Evolutionary conservation across 441 rosid species (phyloP).

Genomic region (Adansonia rubrostipa): DNA sequence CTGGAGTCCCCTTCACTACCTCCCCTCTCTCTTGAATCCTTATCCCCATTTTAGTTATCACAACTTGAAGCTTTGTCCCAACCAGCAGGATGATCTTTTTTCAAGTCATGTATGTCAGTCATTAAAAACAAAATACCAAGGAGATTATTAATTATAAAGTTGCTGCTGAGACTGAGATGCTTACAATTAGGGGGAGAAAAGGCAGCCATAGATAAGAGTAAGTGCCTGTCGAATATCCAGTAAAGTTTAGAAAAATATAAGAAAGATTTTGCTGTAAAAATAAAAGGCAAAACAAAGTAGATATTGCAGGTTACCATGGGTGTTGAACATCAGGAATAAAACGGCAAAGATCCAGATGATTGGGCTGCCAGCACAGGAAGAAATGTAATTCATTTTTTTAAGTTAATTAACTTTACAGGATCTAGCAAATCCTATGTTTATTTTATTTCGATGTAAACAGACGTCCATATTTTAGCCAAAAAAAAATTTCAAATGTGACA

Average conservation of each 20-base stretch:
- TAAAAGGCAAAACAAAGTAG: not conserved
- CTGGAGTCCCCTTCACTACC: slow-evolving; percentile 57
- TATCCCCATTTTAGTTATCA: slow-evolving; percentile 60
- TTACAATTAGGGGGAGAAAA: slow-evolving; percentile 57
- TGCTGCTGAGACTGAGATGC: slow-evolving; percentile 30
- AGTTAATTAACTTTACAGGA: not conserved
- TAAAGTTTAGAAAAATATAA: not conserved
- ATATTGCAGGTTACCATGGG: slow-evolving; percentile 47
- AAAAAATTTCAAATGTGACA: not conserved
- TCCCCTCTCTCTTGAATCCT: slow-evolving; percentile 58
- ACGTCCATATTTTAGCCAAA: too few species aligned
- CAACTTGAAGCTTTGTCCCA: slow-evolving; percentile 72
- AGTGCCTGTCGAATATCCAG: slow-evolving; percentile 45
- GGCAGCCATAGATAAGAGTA: slow-evolving; percentile 64
- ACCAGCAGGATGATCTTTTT: slow-evolving; percentile 45
- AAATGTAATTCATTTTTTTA: not conserved
- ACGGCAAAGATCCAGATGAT: slow-evolving; percentile 61
- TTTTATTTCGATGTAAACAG: too few species aligned
- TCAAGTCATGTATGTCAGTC: not conserved
- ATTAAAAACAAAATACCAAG: slow-evolving; percentile 26
- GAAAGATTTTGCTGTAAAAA: not conserved
- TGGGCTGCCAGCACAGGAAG: slow-evolving; percentile 42
- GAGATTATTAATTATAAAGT: not conserved
- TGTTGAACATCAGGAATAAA: slow-evolving; percentile 54
- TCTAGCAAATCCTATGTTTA: not conserved